Conservation (phyloP, 768 basidiomycete species). For the Russula lepida region DNA sequence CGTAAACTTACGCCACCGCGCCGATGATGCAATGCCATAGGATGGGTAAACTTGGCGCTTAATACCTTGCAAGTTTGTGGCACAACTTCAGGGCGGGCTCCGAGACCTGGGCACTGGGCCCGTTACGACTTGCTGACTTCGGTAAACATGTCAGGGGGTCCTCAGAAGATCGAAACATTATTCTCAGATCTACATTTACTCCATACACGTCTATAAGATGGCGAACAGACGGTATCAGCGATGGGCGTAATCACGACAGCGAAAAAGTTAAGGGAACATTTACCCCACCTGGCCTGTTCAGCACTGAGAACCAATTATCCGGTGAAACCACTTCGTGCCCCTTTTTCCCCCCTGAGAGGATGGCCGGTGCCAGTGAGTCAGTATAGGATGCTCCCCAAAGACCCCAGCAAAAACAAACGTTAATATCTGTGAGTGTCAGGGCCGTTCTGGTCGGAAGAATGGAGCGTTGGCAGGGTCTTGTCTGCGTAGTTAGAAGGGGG, state of each 20-base stretch:
- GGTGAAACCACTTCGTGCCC: neutral
- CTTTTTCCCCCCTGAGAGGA: neutral
- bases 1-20: neutral
- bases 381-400: neutral
- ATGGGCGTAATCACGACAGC: neutral
- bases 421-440: neutral
- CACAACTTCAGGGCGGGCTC: neutral
- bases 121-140: neutral
- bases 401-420: neutral
- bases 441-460: neutral
- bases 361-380: neutral
- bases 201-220: neutral
- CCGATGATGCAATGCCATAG: neutral
- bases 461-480: neutral
- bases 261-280: neutral
- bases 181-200: neutral
- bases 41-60: neutral
- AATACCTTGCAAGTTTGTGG: neutral
- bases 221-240: neutral
- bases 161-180: neutral
- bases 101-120: neutral
- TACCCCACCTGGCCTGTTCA: neutral
- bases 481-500: neutral
- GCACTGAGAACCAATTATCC: neutral
- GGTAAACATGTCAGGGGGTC: neutral